Percentiles rank a stretch among this genome's conserved stretches.
phyloP scores from a whole-genome alignment of 371 early-diverging fungal species.

The Haplosporangium sp. region DNA sequence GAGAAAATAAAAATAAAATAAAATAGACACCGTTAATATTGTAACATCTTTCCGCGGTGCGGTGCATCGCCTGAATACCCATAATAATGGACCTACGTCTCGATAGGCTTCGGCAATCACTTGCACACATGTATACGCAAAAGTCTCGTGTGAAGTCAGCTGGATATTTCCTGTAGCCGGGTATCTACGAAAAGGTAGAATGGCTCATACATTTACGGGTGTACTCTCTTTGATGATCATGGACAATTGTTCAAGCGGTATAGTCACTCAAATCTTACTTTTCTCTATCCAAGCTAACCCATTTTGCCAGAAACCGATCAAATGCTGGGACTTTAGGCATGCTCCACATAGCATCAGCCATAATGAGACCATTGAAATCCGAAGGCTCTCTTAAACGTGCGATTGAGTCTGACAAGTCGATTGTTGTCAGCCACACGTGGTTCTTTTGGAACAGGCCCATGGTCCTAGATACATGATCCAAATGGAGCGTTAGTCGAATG shows the following conservation, averaged over 20 bases:
- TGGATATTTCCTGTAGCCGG: conserved; percentile 54
- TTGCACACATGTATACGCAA: conserved; percentile 68
- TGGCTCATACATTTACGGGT: neutral
- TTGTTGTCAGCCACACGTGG: conserved; percentile 40
- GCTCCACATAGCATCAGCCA: conserved; percentile 48
- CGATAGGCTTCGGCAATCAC: conserved; percentile 64
- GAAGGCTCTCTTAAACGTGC: neutral
- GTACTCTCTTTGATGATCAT: too few species aligned
- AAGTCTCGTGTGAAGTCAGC: conserved; percentile 54
- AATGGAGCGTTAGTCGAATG: neutral
- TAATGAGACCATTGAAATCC: conserved; percentile 43
- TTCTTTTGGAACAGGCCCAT: conserved; percentile 15
- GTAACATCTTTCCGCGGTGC: conserved; percentile 45
- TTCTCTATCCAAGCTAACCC: conserved; percentile 58
- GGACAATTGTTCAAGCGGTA: too few species aligned
- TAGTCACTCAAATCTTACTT: conserved; percentile 48
- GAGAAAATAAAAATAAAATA: neutral
- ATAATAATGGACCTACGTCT: conserved; percentile 29
- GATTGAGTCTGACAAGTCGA: conserved; percentile 39
- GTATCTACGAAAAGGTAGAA: conserved; percentile 52
- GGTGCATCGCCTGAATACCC: neutral
- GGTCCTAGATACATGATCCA: conserved; percentile 5
- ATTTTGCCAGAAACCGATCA: conserved; percentile 59
- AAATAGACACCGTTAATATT: conserved; percentile 16
- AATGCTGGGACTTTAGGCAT: conserved; percentile 60